These are phyloP conservation scores for Castanopsis chinensis DNA, from an alignment of 306 rosid genomes.

Conservation along the genomic window DNA sequence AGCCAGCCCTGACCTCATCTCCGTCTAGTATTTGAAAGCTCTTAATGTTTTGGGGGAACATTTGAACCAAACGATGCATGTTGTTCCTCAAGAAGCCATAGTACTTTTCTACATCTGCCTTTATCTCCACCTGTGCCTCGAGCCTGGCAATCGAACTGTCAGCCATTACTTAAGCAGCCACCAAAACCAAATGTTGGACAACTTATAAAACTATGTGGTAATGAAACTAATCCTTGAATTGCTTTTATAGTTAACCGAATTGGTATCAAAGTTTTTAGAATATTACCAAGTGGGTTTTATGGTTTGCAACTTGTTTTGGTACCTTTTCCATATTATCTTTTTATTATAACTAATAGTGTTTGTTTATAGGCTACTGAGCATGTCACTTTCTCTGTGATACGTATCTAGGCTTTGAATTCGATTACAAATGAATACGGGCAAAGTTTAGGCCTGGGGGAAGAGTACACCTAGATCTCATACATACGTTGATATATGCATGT, in stretches of 20 bases:
- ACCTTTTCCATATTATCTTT: background rate
- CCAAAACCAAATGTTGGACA: background rate
- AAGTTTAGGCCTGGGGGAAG: background rate
- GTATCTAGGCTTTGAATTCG: background rate
- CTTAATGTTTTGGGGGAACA: constrained; percentile 10
- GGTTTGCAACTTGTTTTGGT: background rate
- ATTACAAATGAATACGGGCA: background rate
- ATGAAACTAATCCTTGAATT: background rate
- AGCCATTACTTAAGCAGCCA: background rate
- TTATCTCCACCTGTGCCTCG: constrained; percentile 22
- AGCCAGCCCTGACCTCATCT: constrained; percentile 9
- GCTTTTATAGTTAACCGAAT: background rate
- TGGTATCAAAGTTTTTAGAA: background rate
- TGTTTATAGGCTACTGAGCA: background rate
- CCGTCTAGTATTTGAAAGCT: constrained; percentile 19
- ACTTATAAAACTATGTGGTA: background rate
- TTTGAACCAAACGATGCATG: constrained; percentile 15
- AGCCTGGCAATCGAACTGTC: background rate
- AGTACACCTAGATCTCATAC: background rate
- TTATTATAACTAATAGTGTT: background rate
- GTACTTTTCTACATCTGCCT: constrained; percentile 11
- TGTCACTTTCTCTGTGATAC: background rate
- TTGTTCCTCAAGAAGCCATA: constrained; percentile 22
- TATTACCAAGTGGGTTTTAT: background rate
- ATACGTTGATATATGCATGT: background rate